Base-by-base conservation (phyloP, 2,329 filamentous ascomycete species). In the Thielaviopsis musarum region DNA sequence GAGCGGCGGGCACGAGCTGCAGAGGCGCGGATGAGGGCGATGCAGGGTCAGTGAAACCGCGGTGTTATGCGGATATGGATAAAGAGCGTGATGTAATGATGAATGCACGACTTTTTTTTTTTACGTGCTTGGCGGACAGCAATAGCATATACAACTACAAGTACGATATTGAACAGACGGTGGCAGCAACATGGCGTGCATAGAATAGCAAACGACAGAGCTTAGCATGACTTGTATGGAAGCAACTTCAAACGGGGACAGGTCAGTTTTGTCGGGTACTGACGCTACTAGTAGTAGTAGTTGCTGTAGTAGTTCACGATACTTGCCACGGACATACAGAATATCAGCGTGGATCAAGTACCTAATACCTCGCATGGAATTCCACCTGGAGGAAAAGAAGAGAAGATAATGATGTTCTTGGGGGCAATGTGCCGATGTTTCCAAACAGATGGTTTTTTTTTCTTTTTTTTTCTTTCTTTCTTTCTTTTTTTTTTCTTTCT, bases 1-100 rank as follows among this genome's bases (percentile, higher is more conserved):
- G 93, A 98, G 72, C 77, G 90, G 65, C 84, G 91, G 67, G 93
- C 93, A 3, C 82, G 91, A 66, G 93, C 93, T 9, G 91, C 91
- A 0, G 93, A 97, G 72, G 91, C 91, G 73, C 82, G 91, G 67
- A 77, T 96, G 62, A 83, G 79, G 71, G 77, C 78, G 66, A 76
- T 89, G 78, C 78, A 81, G 66, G 72, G 66, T n/a, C 45, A 49
- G 45, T 67, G 69, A 49, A 52, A 45, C 45, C 52, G 51, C 38
- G 22, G 22, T 9, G 19, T 26, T n/a, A 34, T 15, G 52, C 15
- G 3, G 24, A 3, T 5, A 3, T 21, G 19, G 30, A 38, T 12
- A n/a, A 55, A 41, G 53, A 41, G 3, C 10, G 10, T 34, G 30
- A 34, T 34, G 30, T 28, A 13, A 34, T 13, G 30, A 7, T 21